A percentile compares a stretch with the other conserved stretches of the same genome.
Evolutionary conservation across 345 rosid genomes (phyloP).

Genomic region (Raphanus raphanistrum): DNA sequence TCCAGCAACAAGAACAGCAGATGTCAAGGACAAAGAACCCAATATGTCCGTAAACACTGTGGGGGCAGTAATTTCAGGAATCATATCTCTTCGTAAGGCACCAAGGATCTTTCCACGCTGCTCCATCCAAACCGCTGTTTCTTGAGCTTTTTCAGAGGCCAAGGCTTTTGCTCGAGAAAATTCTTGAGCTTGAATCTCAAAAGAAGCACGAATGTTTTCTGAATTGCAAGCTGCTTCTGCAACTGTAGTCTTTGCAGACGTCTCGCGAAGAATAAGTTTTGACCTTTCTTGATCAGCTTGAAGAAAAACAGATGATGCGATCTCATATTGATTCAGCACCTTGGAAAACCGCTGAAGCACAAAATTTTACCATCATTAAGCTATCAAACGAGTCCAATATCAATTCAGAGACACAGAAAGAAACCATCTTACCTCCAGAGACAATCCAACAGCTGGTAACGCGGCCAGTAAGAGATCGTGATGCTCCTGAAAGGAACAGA

Average conservation of each 20-base stretch:
- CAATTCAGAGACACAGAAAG: constrained; percentile 3
- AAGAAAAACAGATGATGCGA: constrained; percentile 59
- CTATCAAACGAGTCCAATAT: neutral
- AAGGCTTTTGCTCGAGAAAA: constrained; percentile 72
- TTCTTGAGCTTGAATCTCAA: constrained; percentile 79
- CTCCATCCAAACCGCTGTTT: constrained; percentile 78
- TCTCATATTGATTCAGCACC: constrained; percentile 72
- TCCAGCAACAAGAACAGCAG: constrained; percentile 79
- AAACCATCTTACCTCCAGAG: constrained; percentile 69
- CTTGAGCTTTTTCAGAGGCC: constrained; percentile 80
- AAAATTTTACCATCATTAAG: constrained; percentile 28
- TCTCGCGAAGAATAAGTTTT: constrained; percentile 63
- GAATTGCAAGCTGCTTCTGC: constrained; percentile 70
- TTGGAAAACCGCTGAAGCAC: constrained; percentile 70
- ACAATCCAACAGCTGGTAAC: constrained; percentile 74
- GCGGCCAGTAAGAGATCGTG: constrained; percentile 78
- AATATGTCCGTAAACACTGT: constrained; percentile 46
- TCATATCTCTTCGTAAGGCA: constrained; percentile 66
- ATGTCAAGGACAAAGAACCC: constrained; percentile 68
- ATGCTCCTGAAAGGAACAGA: constrained; percentile 67
- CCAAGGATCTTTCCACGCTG: constrained; percentile 84
- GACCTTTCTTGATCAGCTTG: constrained; percentile 86
- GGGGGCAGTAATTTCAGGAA: constrained; percentile 60
- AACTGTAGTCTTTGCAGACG: constrained; percentile 78
- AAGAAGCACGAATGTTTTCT: constrained; percentile 61